Evolutionary conservation across 2,329 filamentous ascomycete genomes (phyloP).

Genomic region (Aspergillus sp.): DNA sequence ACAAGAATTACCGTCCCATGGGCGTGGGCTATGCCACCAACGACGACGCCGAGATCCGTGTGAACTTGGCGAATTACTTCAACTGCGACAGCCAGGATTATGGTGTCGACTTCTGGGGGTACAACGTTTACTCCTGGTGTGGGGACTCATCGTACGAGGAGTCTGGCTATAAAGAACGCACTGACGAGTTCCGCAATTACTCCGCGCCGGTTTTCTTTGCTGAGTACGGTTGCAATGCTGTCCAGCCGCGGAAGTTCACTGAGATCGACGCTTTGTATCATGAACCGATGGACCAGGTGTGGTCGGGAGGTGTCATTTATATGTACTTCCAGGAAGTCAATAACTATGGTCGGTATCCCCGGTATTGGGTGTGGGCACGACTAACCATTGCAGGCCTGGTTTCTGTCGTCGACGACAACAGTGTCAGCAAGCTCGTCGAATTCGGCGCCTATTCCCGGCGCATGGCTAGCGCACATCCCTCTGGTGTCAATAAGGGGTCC

Average conservation of each 20-base stretch:
- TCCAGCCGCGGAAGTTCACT: conserved; percentile 62
- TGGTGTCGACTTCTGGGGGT: conserved; percentile 91
- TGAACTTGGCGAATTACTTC: conserved; percentile 78
- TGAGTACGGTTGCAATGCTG: conserved; percentile 87
- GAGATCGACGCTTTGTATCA: conserved; percentile 76
- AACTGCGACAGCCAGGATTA: conserved; percentile 61
- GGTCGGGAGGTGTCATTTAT: conserved; percentile 94
- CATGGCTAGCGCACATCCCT: conserved; percentile 58
- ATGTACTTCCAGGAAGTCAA: conserved; percentile 91
- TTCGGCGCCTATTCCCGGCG: conserved; percentile 62
- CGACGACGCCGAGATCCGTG: conserved; percentile 76
- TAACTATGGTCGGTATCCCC: conserved; percentile 38
- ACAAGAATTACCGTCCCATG: conserved; percentile 61
- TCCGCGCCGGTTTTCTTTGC: conserved; percentile 92
- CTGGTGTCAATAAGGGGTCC: conserved; percentile 50
- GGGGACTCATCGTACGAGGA: conserved; percentile 64
- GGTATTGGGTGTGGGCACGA: background rate
- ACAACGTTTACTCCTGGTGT: conserved; percentile 99
- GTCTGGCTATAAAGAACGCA: conserved; percentile 72
- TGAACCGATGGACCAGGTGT: conserved; percentile 67
- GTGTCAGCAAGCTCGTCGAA: conserved; percentile 59
- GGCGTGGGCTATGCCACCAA: conserved; percentile 92
- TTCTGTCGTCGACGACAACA: conserved; percentile 48
- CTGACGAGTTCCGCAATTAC: conserved; percentile 75
- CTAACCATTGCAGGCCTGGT: conserved; percentile 48